phyloP scores from a whole-genome alignment of 805 yeast species.

The Yamadazyma takamatsuzukensis region DNA sequence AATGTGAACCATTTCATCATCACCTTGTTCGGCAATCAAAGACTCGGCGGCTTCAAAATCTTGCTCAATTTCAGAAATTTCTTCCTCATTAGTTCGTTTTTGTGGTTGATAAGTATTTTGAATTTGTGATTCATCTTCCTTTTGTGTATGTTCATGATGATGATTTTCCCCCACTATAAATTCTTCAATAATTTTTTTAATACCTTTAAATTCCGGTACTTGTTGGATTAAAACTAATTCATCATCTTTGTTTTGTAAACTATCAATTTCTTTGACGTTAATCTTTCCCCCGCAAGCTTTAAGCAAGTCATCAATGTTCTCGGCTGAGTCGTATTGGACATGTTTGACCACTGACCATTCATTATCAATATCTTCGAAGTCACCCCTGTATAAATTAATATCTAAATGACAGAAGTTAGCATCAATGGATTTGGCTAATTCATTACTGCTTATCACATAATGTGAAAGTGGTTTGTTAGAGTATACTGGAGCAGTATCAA shows the following conservation, averaged over 20 bases:
- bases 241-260: constrained; percentile 1
- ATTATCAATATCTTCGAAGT: constrained; percentile 8
- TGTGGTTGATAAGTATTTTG: background rate
- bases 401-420: background rate
- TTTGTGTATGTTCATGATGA: background rate
- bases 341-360: constrained; percentile 9
- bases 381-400: constrained; percentile 22
- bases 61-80: constrained; percentile 21
- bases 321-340: constrained; percentile 15
- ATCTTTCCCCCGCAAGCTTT: constrained; percentile 4
- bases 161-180: too few relatives aligned
- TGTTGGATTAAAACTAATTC: constrained; percentile 7
- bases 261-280: background rate
- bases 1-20: constrained; percentile 17
- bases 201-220: constrained; percentile 6
- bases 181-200: too few relatives aligned
- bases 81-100: background rate
- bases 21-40: constrained; percentile 26
- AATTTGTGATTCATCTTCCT: background rate
- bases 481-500: background rate
- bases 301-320: constrained; percentile 13
- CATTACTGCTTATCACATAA: background rate
- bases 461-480: background rate
- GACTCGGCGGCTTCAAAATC: constrained; percentile 33
- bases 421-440: background rate